These are phyloP conservation scores for Pyricularia sp. DNA, from an alignment of 2,329 filamentous ascomycete species.

Conservation along the genomic window DNA sequence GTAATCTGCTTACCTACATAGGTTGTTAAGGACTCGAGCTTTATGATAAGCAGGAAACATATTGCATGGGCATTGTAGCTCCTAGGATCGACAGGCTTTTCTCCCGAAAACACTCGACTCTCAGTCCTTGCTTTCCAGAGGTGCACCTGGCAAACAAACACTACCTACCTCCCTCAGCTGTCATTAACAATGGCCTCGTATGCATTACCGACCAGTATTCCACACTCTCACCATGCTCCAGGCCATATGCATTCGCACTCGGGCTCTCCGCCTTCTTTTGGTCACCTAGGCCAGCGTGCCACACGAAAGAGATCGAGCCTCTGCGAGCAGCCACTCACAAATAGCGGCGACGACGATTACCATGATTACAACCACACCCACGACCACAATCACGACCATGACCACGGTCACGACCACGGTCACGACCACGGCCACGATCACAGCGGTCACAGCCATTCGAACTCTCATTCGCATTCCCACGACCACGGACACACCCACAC, in stretches of 20 bases:
- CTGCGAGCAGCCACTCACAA: conserved; percentile 16
- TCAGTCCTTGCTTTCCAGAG: background rate
- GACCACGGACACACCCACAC: conserved; percentile 10
- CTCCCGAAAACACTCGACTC: background rate
- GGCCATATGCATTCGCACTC: conserved; percentile 23
- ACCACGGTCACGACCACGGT: conserved; percentile 8
- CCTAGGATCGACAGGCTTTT: background rate
- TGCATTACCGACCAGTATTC: conserved; percentile 36
- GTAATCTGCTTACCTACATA: background rate
- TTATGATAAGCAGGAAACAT: background rate
- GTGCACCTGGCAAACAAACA: background rate
- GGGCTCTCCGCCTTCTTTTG: conserved; percentile 25
- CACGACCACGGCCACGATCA: conserved; percentile 11
- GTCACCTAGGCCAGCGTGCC: conserved; percentile 19
- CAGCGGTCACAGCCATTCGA: conserved; percentile 9
- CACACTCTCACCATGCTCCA: conserved; percentile 25
- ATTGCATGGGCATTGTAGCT: background rate
- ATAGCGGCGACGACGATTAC: conserved; percentile 17
- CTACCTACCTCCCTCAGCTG: background rate
- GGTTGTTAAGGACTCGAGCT: background rate
- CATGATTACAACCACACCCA: conserved; percentile 17
- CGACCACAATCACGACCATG: conserved; percentile 6
- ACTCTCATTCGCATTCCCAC: conserved; percentile 7
- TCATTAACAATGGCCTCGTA: conserved; percentile 37
- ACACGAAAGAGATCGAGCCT: conserved; percentile 12